Evolutionary conservation across 1,139 yeast genomes (phyloP).

Genomic region (Kodamaea anthophila): DNA sequence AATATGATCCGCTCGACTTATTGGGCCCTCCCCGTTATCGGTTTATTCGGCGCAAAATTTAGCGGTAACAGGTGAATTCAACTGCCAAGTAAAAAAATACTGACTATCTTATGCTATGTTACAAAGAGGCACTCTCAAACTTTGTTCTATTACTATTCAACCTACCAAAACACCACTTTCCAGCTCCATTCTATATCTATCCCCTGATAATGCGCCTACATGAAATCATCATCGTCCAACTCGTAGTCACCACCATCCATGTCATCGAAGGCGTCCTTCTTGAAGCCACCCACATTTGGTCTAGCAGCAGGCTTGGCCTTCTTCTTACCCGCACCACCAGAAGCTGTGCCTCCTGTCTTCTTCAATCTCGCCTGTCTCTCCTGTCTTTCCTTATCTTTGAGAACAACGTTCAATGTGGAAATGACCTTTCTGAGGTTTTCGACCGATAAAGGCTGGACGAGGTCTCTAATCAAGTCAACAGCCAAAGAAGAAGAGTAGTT

Average conservation of each 20-base stretch:
- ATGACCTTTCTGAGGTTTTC: slow-evolving; percentile 83
- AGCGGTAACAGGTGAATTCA: too few species aligned
- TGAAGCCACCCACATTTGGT: slow-evolving; percentile 73
- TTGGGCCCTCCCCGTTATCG: slow-evolving; percentile 6
- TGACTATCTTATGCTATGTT: too few species aligned
- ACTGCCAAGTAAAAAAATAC: too few species aligned
- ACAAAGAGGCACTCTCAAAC: too few species aligned
- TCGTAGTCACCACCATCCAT: slow-evolving; percentile 44
- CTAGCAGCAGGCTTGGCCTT: slow-evolving; percentile 75
- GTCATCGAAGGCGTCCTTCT: slow-evolving; percentile 66
- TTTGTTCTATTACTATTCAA: too few species aligned
- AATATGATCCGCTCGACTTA: too few species aligned
- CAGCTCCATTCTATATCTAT: slow-evolving; percentile 1
- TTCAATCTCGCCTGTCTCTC: slow-evolving; percentile 81
- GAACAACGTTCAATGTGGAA: slow-evolving; percentile 73
- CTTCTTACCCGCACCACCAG: slow-evolving; percentile 94
- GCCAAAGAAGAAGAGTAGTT: slow-evolving; percentile 73
- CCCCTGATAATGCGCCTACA: slow-evolving; percentile 58
- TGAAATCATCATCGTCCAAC: slow-evolving; percentile 77
- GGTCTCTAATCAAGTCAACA: slow-evolving; percentile 79
- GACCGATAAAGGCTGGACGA: slow-evolving; percentile 71
- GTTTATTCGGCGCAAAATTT: slow-evolving; percentile 3
- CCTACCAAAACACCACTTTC: slow-evolving; percentile 1
- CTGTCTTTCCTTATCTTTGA: slow-evolving; percentile 81
- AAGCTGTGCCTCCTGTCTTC: slow-evolving; percentile 77